Conservation (phyloP, 2,329 filamentous ascomycete genomes). For the Aplosporella prunicola region DNA sequence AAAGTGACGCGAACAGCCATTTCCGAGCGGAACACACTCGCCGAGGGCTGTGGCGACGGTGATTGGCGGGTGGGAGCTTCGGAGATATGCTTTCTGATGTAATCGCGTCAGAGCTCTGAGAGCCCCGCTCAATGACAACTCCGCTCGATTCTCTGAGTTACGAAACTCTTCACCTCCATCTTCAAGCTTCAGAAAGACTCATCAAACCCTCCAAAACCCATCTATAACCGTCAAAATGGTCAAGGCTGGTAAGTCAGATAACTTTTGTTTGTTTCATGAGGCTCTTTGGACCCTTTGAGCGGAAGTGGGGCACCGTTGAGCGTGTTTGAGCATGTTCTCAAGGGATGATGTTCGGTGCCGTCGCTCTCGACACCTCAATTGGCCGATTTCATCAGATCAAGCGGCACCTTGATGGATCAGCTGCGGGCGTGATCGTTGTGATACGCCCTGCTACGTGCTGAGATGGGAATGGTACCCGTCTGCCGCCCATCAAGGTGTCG, state of each 20-base stretch:
- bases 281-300: slow-evolving; percentile 14
- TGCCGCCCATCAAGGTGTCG: slow-evolving; percentile 9
- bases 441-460: slow-evolving; percentile 1
- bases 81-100: too few species aligned
- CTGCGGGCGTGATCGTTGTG: slow-evolving; percentile 4
- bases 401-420: slow-evolving; percentile 11
- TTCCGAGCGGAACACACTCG: too few species aligned
- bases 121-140: slow-evolving; percentile 6
- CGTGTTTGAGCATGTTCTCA: slow-evolving; percentile 45
- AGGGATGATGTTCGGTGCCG: slow-evolving; percentile 1
- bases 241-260: slow-evolving; percentile 72
- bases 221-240: slow-evolving; percentile 73
- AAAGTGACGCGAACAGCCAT: too few species aligned
- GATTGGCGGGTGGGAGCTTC: slow-evolving; percentile 6
- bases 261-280: slow-evolving; percentile 13
- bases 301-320: slow-evolving; percentile 36
- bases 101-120: slow-evolving; percentile 5
- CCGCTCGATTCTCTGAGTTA: background rate
- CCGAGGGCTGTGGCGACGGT: background rate
- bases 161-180: slow-evolving; percentile 2
- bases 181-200: slow-evolving; percentile 9
- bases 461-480: slow-evolving; percentile 2
- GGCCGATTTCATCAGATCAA: background rate
- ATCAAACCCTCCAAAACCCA: slow-evolving; percentile 18
- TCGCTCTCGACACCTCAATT: slow-evolving; percentile 5